Conservation (phyloP, 805 yeast genomes). For the Yarrowia divulgata region DNA sequence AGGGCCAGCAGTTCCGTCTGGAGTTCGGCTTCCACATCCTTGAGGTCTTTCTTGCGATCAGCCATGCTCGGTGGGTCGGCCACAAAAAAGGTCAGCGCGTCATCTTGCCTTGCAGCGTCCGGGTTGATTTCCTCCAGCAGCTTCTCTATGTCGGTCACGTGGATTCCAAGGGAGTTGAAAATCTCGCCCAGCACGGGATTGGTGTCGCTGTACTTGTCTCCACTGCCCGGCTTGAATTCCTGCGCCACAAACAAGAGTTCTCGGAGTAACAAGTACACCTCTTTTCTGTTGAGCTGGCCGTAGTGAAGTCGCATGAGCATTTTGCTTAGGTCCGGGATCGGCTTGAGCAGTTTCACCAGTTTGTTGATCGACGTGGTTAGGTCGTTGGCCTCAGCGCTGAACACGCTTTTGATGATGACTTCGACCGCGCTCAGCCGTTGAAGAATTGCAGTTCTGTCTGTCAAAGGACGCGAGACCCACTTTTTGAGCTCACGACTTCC, state of each 20-base stretch:
- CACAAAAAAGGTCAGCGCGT: constrained; percentile 45
- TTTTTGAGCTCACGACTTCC: constrained; percentile 70
- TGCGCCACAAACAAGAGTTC: constrained; percentile 25
- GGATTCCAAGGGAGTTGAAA: constrained; percentile 21
- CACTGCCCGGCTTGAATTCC: constrained; percentile 8
- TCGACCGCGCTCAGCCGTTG: constrained; percentile 68
- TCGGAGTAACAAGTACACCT: constrained; percentile 19
- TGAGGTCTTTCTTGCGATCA: constrained; percentile 49
- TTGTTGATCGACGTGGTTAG: constrained; percentile 9
- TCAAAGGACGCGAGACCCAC: constrained; percentile 81
- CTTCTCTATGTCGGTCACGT: not conserved
- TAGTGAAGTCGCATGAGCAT: constrained; percentile 43
- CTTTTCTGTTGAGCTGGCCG: constrained; percentile 1
- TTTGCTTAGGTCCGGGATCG: constrained; percentile 27
- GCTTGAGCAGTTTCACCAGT: constrained; percentile 51
- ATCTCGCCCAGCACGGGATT: constrained; percentile 18
- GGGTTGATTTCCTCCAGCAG: constrained; percentile 18
- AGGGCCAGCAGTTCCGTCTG: constrained; percentile 61
- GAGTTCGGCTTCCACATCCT: constrained; percentile 56
- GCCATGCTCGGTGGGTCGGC: constrained; percentile 40
- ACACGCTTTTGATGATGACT: not conserved
- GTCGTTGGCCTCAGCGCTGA: not conserved
- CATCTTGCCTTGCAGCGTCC: constrained; percentile 46
- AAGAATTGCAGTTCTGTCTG: constrained; percentile 60
- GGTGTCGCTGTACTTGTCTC: not conserved